Percentiles rank a stretch among this genome's conserved stretches.
Conservation (phyloP, 345 rosid genomes). For the Combretum micranthum region DNA sequence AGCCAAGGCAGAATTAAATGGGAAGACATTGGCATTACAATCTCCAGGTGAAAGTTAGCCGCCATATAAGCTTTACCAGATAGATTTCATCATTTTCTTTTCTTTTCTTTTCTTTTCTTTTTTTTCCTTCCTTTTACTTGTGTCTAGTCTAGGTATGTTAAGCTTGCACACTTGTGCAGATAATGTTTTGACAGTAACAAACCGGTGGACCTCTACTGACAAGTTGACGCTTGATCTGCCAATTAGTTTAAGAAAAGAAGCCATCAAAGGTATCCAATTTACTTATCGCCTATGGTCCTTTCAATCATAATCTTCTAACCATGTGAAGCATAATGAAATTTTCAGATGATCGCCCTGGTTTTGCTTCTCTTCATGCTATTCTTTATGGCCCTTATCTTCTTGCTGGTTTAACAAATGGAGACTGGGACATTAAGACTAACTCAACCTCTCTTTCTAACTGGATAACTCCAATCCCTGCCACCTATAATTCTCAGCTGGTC, state of each 20-base stretch:
- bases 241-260: slow-evolving; percentile 47
- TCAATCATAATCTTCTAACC: not conserved
- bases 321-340: not conserved
- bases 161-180: slow-evolving; percentile 28
- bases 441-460: slow-evolving; percentile 37
- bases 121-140: too few species aligned
- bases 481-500: slow-evolving; percentile 43
- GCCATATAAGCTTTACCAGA: not conserved
- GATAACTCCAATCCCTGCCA: slow-evolving; percentile 53
- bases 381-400: slow-evolving; percentile 88
- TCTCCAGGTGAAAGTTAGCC: slow-evolving; percentile 45
- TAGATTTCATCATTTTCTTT: not conserved
- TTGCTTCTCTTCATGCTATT: slow-evolving; percentile 67
- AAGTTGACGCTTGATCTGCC: slow-evolving; percentile 58
- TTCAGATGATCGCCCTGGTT: slow-evolving; percentile 70
- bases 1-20: slow-evolving; percentile 59
- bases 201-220: slow-evolving; percentile 52
- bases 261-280: slow-evolving; percentile 48
- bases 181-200: slow-evolving; percentile 39
- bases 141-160: too few species aligned
- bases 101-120: not conserved
- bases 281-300: too few species aligned
- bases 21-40: slow-evolving; percentile 36
- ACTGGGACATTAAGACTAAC: slow-evolving; percentile 56
- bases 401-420: slow-evolving; percentile 56